A percentile compares a stretch with the other conserved stretches of the same genome.
Conservation (phyloP, 768 basidiomycete genomes). For the Gymnopilus junonius region DNA sequence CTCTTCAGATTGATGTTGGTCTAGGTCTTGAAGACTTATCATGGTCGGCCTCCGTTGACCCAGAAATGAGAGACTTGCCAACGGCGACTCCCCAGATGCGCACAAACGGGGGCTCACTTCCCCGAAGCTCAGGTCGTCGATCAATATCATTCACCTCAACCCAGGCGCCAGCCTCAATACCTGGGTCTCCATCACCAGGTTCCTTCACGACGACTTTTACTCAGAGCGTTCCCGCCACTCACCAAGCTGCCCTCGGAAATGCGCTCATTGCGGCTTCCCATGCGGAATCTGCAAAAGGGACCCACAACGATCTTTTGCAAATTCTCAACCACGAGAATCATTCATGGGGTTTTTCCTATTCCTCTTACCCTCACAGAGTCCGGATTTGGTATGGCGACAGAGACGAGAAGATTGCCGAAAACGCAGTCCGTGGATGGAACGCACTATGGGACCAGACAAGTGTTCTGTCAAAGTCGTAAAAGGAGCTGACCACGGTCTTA, state of each 20-base stretch:
- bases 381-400: conserved; percentile 92
- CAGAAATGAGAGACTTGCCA: conserved; percentile 14
- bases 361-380: conserved; percentile 74
- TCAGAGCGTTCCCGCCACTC: conserved; percentile 37
- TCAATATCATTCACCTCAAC: conserved; percentile 74
- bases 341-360: conserved; percentile 91
- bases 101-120: conserved; percentile 34
- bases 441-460: conserved; percentile 71
- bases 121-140: conserved; percentile 61
- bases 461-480: conserved; percentile 83
- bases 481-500: conserved; percentile 90
- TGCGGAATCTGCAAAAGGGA: conserved; percentile 90
- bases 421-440: conserved; percentile 94
- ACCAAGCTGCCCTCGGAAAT: conserved; percentile 81
- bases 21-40: conserved; percentile 59
- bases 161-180: conserved; percentile 45
- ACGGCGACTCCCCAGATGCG: conserved; percentile 41
- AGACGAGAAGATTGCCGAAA: conserved; percentile 93
- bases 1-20: conserved; percentile 57
- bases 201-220: conserved; percentile 40
- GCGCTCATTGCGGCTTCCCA: conserved; percentile 94
- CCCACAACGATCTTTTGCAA: conserved; percentile 87
- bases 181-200: conserved; percentile 57
- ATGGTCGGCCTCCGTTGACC: conserved; percentile 47
- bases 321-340: conserved; percentile 90